These are phyloP conservation scores for Pythium periplocum DNA, from an alignment of 352 stramenopile genomes.

Conservation along the genomic window DNA sequence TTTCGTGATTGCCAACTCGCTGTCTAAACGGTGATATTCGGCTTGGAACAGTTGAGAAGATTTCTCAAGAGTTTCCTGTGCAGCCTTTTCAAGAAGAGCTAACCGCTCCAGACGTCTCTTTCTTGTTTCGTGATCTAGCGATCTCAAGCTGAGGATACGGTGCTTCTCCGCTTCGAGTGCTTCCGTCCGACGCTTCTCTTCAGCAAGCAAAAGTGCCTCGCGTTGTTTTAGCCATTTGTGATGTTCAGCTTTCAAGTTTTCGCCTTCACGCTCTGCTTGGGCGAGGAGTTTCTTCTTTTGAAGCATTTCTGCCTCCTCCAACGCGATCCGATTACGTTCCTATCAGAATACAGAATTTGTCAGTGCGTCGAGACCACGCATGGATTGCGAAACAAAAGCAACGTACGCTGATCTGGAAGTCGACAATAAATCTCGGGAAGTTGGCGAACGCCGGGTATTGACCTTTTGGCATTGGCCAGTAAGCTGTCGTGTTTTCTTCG, in stretches of 20 bases:
- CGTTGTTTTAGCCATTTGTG: slow-evolving; percentile 64
- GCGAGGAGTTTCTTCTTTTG: slow-evolving; percentile 61
- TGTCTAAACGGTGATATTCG: slow-evolving; percentile 53
- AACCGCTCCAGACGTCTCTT: slow-evolving; percentile 60
- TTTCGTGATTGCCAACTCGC: slow-evolving; percentile 43
- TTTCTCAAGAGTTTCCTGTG: slow-evolving; percentile 59
- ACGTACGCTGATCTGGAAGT: slow-evolving; percentile 81
- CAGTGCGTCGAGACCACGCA: not conserved
- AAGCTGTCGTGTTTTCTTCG: slow-evolving; percentile 1
- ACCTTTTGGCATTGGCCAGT: slow-evolving; percentile 60
- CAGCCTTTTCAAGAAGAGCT: slow-evolving; percentile 47
- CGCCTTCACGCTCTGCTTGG: slow-evolving; percentile 45
- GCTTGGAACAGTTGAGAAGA: slow-evolving; percentile 54
- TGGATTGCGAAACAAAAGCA: slow-evolving; percentile 7
- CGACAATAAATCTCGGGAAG: slow-evolving; percentile 76
- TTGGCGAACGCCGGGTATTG: slow-evolving; percentile 79
- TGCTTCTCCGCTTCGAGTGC: slow-evolving; percentile 53
- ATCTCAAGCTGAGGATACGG: slow-evolving; percentile 60
- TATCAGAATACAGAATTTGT: slow-evolving; percentile 16
- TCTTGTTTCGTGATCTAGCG: slow-evolving; percentile 64
- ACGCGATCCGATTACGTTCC: slow-evolving; percentile 77
- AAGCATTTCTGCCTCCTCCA: slow-evolving; percentile 62
- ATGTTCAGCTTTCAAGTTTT: slow-evolving; percentile 53
- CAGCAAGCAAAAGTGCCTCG: slow-evolving; percentile 39
- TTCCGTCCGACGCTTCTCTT: slow-evolving; percentile 61